Conservation (phyloP, 2,329 filamentous ascomycete species). For the Podosphaera fusca region DNA sequence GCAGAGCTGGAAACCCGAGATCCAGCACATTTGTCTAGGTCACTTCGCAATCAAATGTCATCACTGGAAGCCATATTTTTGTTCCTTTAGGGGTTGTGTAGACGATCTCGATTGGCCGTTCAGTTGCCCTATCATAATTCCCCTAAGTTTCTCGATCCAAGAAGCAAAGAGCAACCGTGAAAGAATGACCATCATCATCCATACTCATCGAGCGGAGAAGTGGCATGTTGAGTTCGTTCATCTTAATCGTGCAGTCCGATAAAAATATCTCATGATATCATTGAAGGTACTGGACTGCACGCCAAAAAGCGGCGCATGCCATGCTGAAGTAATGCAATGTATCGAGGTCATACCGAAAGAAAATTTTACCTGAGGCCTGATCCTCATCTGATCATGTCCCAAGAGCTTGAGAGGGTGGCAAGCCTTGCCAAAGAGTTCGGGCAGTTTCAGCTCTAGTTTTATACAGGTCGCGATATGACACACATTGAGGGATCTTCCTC, state of each 20-base stretch:
- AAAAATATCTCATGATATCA: neutral
- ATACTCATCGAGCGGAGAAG: neutral
- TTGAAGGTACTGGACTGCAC: neutral
- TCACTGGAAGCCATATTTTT: neutral
- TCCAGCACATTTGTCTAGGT: neutral
- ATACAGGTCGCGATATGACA: neutral
- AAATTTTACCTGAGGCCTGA: neutral
- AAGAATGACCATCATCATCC: neutral
- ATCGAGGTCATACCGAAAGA: neutral
- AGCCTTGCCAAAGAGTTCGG: neutral
- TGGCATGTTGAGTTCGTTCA: neutral
- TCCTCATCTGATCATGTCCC: neutral
- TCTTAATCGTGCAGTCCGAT: neutral
- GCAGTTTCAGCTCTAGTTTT: neutral
- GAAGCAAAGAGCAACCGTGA: neutral
- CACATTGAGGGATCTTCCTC: too few relatives aligned
- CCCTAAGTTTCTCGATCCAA: neutral
- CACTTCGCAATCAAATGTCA: neutral
- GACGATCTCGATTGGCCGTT: neutral
- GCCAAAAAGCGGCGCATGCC: neutral
- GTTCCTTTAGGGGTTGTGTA: neutral
- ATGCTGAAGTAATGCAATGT: neutral
- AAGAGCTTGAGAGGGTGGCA: neutral
- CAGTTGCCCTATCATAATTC: neutral
- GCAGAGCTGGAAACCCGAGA: neutral